Percentiles rank a stretch among this genome's conserved stretches.
Conservation (phyloP, 345 rosid genomes). For the Luvunga scandens region DNA sequence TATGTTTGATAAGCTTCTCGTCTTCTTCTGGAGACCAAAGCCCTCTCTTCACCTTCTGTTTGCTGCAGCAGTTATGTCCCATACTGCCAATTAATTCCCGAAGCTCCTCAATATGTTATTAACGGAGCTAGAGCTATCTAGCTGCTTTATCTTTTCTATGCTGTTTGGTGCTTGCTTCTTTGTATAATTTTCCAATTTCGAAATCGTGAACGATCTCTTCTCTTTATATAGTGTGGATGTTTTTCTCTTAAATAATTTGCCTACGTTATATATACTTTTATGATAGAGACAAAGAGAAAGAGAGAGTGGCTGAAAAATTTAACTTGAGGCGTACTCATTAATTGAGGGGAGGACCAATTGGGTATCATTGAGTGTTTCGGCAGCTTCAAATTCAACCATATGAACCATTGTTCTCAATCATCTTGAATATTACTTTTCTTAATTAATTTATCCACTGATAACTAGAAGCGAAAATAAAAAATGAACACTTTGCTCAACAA, state of each 20-base stretch:
- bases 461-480: no score
- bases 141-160: background rate
- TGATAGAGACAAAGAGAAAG: constrained; percentile 2
- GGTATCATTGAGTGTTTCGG: constrained; percentile 25
- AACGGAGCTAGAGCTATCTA: background rate
- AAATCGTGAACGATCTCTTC: background rate
- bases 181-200: background rate
- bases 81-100: constrained; percentile 9
- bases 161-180: background rate
- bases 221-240: constrained; percentile 7
- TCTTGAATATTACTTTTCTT: constrained; percentile 6
- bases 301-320: constrained; percentile 9
- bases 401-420: constrained; percentile 11
- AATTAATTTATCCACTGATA: background rate
- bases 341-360: constrained; percentile 27
- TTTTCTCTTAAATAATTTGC: background rate
- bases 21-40: constrained; percentile 73
- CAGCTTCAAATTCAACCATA: constrained; percentile 20
- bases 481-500: no score
- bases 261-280: background rate
- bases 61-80: constrained; percentile 63
- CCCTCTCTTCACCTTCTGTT: constrained; percentile 69
- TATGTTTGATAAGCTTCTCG: constrained; percentile 44
- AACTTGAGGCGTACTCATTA: constrained; percentile 24
- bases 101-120: background rate